Evolutionary conservation across 2,329 filamentous ascomycete species (phyloP).

Genomic region (Aspergillus sp.): DNA sequence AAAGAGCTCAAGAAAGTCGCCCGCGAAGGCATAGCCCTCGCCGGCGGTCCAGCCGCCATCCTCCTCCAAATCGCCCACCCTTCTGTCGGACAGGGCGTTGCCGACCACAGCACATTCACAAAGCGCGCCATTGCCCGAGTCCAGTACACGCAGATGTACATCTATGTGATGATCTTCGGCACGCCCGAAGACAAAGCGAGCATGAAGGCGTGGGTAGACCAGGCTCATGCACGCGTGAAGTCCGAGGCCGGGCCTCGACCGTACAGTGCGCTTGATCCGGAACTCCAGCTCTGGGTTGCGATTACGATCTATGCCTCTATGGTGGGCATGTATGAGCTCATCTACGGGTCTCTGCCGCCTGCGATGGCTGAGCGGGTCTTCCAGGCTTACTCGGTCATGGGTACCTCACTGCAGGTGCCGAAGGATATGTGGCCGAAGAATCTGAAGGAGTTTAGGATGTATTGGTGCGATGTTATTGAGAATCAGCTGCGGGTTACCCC

Average conservation of each 20-base stretch:
- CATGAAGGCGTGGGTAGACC: conserved; percentile 3
- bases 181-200: neutral
- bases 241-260: neutral
- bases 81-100: conserved; percentile 3
- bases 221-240: neutral
- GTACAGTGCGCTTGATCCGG: conserved; percentile 6
- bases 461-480: neutral
- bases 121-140: neutral
- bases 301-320: neutral
- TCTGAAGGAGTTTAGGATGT: neutral
- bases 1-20: neutral
- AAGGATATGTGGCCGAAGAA: neutral
- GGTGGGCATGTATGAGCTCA: conserved; percentile 1
- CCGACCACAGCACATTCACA: conserved; percentile 9
- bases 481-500: neutral
- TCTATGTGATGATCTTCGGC: conserved; percentile 10
- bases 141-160: neutral
- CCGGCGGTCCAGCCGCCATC: neutral
- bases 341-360: neutral
- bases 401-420: neutral
- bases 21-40: conserved; percentile 1
- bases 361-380: neutral
- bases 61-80: conserved; percentile 10
- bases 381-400: neutral
- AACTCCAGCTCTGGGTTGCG: conserved; percentile 11